Conservation (phyloP, 108 stramenopile species). For the Phaeodactylum tricornutum region DNA sequence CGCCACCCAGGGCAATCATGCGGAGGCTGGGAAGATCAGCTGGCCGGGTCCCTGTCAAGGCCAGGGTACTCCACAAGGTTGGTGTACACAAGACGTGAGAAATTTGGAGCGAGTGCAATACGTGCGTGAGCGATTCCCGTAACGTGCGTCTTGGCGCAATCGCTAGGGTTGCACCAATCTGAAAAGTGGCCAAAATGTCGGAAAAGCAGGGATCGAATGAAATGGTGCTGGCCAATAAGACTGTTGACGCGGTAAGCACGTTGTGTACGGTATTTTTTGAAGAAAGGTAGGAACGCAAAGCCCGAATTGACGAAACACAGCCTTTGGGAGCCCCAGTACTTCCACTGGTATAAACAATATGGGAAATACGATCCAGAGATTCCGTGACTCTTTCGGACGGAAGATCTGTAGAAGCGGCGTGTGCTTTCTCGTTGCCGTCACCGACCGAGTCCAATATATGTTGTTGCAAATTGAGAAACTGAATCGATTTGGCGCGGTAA, state of each 20-base stretch:
- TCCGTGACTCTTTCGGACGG: too few relatives aligned
- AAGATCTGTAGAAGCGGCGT: too few relatives aligned
- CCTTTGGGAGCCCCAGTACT: slow-evolving; percentile 95
- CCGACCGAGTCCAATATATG: neutral
- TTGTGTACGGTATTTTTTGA: slow-evolving; percentile 55
- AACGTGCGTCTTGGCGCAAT: slow-evolving; percentile 32
- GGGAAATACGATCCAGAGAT: slow-evolving; percentile 40
- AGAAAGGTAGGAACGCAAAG: slow-evolving; percentile 47
- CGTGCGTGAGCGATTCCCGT: slow-evolving; percentile 11
- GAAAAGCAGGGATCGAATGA: slow-evolving; percentile 81
- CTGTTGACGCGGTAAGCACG: slow-evolving; percentile 27
- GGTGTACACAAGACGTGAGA: slow-evolving; percentile 79
- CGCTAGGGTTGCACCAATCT: slow-evolving; percentile 38
- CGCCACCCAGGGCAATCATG: slow-evolving; percentile 71
- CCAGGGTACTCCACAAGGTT: slow-evolving; percentile 53
- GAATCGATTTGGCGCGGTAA: neutral
- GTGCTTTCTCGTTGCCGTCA: neutral
- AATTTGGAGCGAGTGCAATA: slow-evolving; percentile 25
- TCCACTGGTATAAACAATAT: slow-evolving; percentile 92
- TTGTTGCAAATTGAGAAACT: neutral
- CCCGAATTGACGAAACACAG: slow-evolving; percentile 53
- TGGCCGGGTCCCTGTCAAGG: slow-evolving; percentile 6
- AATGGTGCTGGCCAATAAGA: slow-evolving; percentile 66
- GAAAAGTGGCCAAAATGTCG: slow-evolving; percentile 64
- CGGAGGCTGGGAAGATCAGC: slow-evolving; percentile 11